Percentiles rank a stretch among this genome's conserved stretches.
phyloP scores from a whole-genome alignment of 306 rosid genomes.

The Cyclanthera cordifolia region DNA sequence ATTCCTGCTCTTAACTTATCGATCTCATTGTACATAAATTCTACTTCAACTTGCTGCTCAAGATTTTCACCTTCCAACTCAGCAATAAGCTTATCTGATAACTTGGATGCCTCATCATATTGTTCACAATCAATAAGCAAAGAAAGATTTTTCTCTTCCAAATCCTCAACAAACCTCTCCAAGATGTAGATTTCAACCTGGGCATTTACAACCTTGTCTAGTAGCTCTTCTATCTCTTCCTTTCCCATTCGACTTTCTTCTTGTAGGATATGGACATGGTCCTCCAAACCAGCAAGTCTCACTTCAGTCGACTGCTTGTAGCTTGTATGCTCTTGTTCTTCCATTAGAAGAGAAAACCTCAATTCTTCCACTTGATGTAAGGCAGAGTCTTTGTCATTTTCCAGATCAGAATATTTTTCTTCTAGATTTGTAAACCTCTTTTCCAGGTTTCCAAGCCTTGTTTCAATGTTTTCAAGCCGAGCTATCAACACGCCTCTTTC shows the following conservation, averaged over 20 bases:
- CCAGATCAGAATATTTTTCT: conserved; percentile 49
- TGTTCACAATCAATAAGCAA: conserved; percentile 58
- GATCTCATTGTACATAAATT: conserved; percentile 68
- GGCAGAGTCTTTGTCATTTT: conserved; percentile 60
- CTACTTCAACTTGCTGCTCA: conserved; percentile 79
- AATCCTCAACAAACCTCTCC: conserved; percentile 81
- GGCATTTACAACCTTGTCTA: conserved; percentile 76
- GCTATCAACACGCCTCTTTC: conserved; percentile 58
- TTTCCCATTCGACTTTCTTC: conserved; percentile 59
- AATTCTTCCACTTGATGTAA: conserved; percentile 55
- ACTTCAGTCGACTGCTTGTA: conserved; percentile 47
- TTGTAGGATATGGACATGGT: conserved; percentile 36
- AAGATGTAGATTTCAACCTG: conserved; percentile 88
- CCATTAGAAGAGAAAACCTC: conserved; percentile 39
- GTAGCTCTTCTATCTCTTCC: conserved; percentile 70
- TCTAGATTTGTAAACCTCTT: conserved; percentile 54
- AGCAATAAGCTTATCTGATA: conserved; percentile 58
- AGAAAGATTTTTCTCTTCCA: conserved; percentile 67
- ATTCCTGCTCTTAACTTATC: conserved; percentile 54
- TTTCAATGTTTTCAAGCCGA: conserved; percentile 55
- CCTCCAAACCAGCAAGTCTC: conserved; percentile 56
- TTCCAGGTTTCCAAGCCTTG: conserved; percentile 61
- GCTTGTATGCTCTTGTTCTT: conserved; percentile 49
- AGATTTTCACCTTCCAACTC: conserved; percentile 94
- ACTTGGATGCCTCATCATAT: conserved; percentile 56